Evolutionary conservation across 176 grass and related monocot genomes (phyloP).

Genomic region (Carex cristatella): DNA sequence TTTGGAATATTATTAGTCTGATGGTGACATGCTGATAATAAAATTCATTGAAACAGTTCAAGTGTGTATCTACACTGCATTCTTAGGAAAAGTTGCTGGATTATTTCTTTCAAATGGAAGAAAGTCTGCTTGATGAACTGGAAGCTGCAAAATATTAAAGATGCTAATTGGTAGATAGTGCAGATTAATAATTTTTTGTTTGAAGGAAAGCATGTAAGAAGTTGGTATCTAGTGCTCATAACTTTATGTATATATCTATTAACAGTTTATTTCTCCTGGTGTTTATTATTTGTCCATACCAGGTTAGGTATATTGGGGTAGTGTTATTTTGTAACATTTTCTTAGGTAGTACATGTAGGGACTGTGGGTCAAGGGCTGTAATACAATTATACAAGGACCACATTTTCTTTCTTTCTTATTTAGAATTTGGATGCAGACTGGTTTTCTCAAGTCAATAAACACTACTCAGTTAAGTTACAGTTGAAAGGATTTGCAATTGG

Average conservation of each 20-base stretch:
- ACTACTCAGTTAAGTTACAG: not conserved
- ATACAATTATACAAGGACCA: not conserved
- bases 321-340: too few relatives aligned
- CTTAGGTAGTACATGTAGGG: too few relatives aligned
- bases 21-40: conserved; percentile 10
- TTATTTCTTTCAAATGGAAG: not conserved
- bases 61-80: conserved; percentile 50
- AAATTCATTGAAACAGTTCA: conserved; percentile 51
- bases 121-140: not conserved
- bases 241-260: too few relatives aligned
- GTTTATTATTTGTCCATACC: not conserved
- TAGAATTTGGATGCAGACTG: not conserved
- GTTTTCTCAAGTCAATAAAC: not conserved
- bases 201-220: not conserved
- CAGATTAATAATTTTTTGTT: not conserved
- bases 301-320: too few relatives aligned
- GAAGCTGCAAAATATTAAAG: not conserved
- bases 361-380: not conserved
- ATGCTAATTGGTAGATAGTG: not conserved
- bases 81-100: conserved; percentile 36
- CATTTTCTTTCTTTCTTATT: not conserved
- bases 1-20: conserved; percentile 5
- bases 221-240: not conserved
- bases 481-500: too few relatives aligned
- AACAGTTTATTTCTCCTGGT: not conserved